Evolutionary conservation across 1,139 yeast species (phyloP).

Genomic region (Taphrina wiesneri): DNA sequence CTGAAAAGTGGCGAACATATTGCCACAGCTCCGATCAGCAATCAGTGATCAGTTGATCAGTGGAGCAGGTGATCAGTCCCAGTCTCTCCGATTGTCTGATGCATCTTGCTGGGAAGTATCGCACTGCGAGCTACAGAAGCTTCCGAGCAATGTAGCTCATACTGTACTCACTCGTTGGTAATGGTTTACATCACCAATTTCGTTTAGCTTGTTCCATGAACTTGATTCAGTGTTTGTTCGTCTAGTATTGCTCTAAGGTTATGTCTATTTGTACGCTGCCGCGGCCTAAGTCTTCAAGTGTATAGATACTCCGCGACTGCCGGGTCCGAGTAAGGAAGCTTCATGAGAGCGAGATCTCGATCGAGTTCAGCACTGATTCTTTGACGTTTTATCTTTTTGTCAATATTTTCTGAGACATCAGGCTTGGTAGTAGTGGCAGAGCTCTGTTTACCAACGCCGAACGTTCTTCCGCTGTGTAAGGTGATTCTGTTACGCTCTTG

Average conservation of each 20-base stretch:
- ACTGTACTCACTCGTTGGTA: too few species aligned
- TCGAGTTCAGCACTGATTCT: background rate
- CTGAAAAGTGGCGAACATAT: background rate
- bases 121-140: too few species aligned
- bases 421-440: background rate
- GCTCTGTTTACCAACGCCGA: too few species aligned
- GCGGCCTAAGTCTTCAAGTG: background rate
- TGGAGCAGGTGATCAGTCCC: background rate
- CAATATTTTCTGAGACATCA: background rate
- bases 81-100: too few species aligned
- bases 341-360: background rate
- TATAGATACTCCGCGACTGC: background rate
- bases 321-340: background rate
- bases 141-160: too few species aligned
- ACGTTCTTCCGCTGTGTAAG: too few species aligned
- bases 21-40: background rate
- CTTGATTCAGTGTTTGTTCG: too few species aligned
- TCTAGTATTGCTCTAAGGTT: too few species aligned
- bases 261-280: background rate
- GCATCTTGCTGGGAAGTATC: background rate
- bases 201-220: too few species aligned
- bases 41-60: background rate
- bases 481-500: too few species aligned
- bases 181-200: too few species aligned
- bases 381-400: background rate